Conservation (phyloP, 495 filamentous ascomycete genomes). For the Penicillium chermesinum region DNA sequence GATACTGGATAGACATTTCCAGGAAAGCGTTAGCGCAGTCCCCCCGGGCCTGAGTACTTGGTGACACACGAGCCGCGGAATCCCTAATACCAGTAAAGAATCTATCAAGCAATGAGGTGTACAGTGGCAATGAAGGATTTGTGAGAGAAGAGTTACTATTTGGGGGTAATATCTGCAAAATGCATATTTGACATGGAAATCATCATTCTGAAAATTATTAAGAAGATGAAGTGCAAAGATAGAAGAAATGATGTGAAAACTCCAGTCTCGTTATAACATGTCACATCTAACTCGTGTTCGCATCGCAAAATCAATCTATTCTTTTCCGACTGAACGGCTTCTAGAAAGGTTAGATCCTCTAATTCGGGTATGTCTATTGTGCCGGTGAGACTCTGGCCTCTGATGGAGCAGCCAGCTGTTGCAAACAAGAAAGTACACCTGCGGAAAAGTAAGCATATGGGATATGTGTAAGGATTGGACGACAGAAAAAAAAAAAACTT, state of each 20-base stretch:
- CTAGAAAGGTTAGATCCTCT: not conserved
- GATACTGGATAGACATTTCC: too few species aligned
- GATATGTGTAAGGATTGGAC: not conserved
- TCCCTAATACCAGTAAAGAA: too few species aligned
- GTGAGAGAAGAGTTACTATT: not conserved
- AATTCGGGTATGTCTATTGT: not conserved
- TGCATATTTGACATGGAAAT: not conserved
- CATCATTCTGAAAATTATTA: not conserved
- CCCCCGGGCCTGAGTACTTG: too few species aligned
- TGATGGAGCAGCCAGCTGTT: slow-evolving; percentile 18
- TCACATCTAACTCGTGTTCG: not conserved
- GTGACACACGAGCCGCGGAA: too few species aligned
- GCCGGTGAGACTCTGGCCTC: slow-evolving; percentile 1
- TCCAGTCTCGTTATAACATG: not conserved
- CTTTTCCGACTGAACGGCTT: not conserved
- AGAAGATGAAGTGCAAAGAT: not conserved
- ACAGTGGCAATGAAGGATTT: too few species aligned
- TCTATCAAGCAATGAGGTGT: too few species aligned
- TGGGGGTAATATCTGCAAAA: not conserved
- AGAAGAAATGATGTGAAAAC: not conserved
- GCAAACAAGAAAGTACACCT: slow-evolving; percentile 35
- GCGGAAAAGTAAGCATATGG: not conserved
- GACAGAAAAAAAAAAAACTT: not conserved
- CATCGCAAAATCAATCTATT: not conserved
- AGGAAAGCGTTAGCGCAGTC: too few species aligned